Percentiles rank a stretch among this genome's conserved stretches.
Conservation (phyloP, 805 yeast species). For the Nakazawaea wickerhamii region DNA sequence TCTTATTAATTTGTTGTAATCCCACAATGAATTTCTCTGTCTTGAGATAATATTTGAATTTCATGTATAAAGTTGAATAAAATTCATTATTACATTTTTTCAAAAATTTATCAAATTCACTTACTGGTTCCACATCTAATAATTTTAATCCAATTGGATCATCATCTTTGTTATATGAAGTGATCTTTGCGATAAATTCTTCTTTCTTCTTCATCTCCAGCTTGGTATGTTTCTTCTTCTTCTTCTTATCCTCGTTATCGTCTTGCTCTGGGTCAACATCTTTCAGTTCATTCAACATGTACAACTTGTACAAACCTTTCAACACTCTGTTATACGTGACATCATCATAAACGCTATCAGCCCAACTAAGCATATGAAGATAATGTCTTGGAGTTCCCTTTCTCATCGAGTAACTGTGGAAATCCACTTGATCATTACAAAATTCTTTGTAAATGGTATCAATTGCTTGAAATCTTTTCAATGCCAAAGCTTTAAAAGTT, state of each 20-base stretch:
- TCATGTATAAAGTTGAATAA: slow-evolving; percentile 35
- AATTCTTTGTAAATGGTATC: slow-evolving; percentile 64
- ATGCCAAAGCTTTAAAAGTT: slow-evolving; percentile 60
- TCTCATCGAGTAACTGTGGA: slow-evolving; percentile 88
- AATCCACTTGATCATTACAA: slow-evolving; percentile 83
- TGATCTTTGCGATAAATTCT: slow-evolving; percentile 39
- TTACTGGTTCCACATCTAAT: slow-evolving; percentile 33
- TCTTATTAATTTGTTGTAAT: slow-evolving; percentile 36
- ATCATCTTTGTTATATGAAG: slow-evolving; percentile 39
- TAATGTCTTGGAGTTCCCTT: slow-evolving; percentile 88
- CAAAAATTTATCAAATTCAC: slow-evolving; percentile 31
- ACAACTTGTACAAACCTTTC: slow-evolving; percentile 55
- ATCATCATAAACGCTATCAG: slow-evolving; percentile 60
- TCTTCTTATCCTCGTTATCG: slow-evolving; percentile 18
- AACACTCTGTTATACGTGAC: slow-evolving; percentile 71
- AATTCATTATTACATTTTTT: slow-evolving; percentile 37
- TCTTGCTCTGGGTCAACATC: slow-evolving; percentile 26
- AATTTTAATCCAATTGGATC: slow-evolving; percentile 57
- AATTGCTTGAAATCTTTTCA: slow-evolving; percentile 71
- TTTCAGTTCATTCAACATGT: slow-evolving; percentile 37
- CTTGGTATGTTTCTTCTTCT: slow-evolving; percentile 51
- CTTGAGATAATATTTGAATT: slow-evolving; percentile 31
- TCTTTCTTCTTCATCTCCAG: slow-evolving; percentile 51
- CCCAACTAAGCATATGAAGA: slow-evolving; percentile 75
- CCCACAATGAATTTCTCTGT: slow-evolving; percentile 37